phyloP scores from a whole-genome alignment of 441 rosid genomes.

The Eruca vesicaria region DNA sequence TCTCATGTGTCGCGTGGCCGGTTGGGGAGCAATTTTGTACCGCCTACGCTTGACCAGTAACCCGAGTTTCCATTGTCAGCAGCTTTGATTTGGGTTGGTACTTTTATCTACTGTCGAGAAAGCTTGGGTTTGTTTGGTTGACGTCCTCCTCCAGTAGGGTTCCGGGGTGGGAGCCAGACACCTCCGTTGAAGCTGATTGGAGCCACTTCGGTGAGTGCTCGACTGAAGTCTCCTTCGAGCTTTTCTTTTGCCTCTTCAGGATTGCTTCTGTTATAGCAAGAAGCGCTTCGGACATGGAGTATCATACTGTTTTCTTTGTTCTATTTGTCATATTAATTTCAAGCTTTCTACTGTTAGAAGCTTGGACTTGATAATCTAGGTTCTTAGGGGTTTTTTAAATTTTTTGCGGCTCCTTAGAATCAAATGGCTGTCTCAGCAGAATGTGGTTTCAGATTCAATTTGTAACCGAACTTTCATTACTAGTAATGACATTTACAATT shows the following conservation, averaged over 20 bases:
- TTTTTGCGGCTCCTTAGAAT: neutral
- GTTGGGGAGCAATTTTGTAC: neutral
- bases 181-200: neutral
- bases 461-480: neutral
- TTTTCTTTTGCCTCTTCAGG: neutral
- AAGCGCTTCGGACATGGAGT: neutral
- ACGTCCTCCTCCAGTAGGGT: neutral
- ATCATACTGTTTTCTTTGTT: neutral
- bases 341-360: neutral
- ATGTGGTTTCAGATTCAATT: neutral
- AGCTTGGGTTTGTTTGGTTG: neutral
- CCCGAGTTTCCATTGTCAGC: neutral
- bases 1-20: neutral
- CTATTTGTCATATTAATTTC: neutral
- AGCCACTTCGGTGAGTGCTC: neutral
- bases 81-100: neutral
- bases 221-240: too few species aligned
- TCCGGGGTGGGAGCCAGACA: neutral
- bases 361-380: neutral
- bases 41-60: neutral
- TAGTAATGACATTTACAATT: too few species aligned
- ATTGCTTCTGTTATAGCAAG: neutral
- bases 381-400: neutral
- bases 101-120: neutral
- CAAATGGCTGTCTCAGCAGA: neutral